Conservation (phyloP, 306 rosid genomes). For the Pyrus bretschneideri region DNA sequence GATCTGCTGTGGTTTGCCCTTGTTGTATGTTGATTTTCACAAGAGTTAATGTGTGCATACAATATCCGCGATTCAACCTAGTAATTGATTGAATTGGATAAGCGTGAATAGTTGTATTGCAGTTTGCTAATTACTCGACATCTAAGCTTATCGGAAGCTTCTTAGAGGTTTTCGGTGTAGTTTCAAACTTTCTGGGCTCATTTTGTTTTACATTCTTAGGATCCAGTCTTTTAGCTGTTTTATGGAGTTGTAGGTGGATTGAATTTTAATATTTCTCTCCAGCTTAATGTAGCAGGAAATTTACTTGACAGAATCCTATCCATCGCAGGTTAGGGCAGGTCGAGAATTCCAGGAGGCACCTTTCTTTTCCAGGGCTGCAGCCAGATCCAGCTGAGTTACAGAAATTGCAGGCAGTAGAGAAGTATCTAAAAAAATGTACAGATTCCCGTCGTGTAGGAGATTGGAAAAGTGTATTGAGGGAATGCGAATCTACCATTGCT, state of each 20-base stretch:
- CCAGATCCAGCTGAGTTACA: slow-evolving; percentile 55
- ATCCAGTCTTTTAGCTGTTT: background rate
- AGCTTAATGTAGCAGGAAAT: background rate
- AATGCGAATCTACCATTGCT: slow-evolving; percentile 56
- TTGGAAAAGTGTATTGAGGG: slow-evolving; percentile 75
- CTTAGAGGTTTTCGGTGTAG: background rate
- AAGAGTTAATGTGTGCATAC: background rate
- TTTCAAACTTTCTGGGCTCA: background rate
- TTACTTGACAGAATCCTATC: background rate
- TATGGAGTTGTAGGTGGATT: background rate
- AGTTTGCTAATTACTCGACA: background rate
- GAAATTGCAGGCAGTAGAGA: slow-evolving; percentile 64
- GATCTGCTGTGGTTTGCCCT: slow-evolving; percentile 12
- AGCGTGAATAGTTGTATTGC: background rate
- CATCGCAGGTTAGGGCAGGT: slow-evolving; percentile 76
- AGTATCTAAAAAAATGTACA: slow-evolving; percentile 63
- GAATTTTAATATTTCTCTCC: background rate
- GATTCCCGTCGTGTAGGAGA: slow-evolving; percentile 69
- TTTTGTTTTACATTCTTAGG: background rate
- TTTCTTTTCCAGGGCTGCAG: slow-evolving; percentile 42
- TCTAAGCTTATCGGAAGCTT: background rate
- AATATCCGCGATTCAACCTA: background rate
- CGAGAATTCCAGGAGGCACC: slow-evolving; percentile 74
- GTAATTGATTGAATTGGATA: background rate
- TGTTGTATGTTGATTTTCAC: background rate